Percentiles rank a stretch among this genome's conserved stretches.
phyloP scores from a whole-genome alignment of 352 stramenopile species.

The Blastocystis hominis region DNA sequence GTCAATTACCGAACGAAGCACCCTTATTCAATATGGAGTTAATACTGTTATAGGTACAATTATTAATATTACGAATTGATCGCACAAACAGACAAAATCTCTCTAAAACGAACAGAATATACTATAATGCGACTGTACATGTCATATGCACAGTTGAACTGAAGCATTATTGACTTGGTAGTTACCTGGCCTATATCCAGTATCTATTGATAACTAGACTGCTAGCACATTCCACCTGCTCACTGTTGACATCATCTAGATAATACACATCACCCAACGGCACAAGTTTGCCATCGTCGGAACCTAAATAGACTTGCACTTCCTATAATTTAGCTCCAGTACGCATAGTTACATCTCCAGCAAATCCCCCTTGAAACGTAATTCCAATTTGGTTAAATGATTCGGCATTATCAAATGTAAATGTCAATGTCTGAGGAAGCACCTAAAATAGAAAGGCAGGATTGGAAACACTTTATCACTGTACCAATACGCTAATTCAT shows the following conservation, averaged over 20 bases:
- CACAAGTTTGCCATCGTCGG: background rate
- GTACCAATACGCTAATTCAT: slow-evolving; percentile 35
- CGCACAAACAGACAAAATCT: background rate
- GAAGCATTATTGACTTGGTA: background rate
- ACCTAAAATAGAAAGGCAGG: background rate
- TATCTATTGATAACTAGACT: background rate
- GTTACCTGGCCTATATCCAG: background rate
- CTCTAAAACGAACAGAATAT: slow-evolving; percentile 5
- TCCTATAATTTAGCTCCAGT: background rate
- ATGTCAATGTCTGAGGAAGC: background rate
- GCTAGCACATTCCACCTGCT: background rate
- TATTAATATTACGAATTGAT: background rate
- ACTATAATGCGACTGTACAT: slow-evolving; percentile 12
- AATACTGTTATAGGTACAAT: background rate
- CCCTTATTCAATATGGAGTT: background rate
- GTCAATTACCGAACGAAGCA: background rate
- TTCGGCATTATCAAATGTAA: background rate
- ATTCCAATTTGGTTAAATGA: background rate
- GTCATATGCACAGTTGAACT: slow-evolving; percentile 13
- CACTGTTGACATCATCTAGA: slow-evolving; percentile 18
- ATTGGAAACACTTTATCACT: background rate
- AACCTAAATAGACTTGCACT: background rate
- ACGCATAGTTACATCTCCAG: background rate
- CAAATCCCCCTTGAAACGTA: slow-evolving; percentile 52
- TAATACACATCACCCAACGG: background rate